Conservation (phyloP, 805 yeast species). For the Saccharomycopsis fodiens region DNA sequence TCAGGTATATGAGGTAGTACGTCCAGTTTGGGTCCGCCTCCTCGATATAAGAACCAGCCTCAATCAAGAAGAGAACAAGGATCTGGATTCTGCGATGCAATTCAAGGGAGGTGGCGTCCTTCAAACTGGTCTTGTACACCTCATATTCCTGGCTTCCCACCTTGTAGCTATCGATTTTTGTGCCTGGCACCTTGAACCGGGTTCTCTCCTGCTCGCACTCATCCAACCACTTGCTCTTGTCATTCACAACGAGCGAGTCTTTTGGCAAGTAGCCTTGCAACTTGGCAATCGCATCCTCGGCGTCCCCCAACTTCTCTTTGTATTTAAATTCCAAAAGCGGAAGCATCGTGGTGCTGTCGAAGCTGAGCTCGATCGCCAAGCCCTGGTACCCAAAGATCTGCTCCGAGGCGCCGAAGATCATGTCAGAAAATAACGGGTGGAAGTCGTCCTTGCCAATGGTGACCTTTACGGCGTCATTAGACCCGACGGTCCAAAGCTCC, state of each 20-base stretch:
- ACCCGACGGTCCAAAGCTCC: constrained; percentile 66
- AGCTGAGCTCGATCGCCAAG: constrained; percentile 56
- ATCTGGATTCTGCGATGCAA: constrained; percentile 69
- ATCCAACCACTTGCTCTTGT: constrained; percentile 64
- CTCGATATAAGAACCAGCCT: constrained; percentile 89
- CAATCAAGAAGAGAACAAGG: constrained; percentile 77
- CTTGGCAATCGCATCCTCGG: constrained; percentile 49
- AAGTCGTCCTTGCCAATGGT: constrained; percentile 57
- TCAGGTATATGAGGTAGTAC: constrained; percentile 45
- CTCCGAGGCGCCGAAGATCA: constrained; percentile 89
- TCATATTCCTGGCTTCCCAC: constrained; percentile 36
- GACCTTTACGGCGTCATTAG: constrained; percentile 60
- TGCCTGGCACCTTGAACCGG: constrained; percentile 36
- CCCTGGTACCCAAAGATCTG: constrained; percentile 78
- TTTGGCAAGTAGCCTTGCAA: constrained; percentile 53
- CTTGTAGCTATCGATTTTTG: constrained; percentile 22
- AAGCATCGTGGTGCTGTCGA: constrained; percentile 65
- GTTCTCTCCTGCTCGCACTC: constrained; percentile 41
- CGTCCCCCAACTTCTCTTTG: constrained; percentile 38
- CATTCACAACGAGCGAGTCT: constrained; percentile 47
- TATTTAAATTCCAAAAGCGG: constrained; percentile 64
- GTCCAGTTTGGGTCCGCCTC: constrained; percentile 74
- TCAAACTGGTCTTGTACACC: constrained; percentile 40
- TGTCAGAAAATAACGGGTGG: constrained; percentile 79
- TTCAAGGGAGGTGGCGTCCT: constrained; percentile 33